phyloP scores from a whole-genome alignment of 73 alveolate species.

The Paramecium bursaria region DNA sequence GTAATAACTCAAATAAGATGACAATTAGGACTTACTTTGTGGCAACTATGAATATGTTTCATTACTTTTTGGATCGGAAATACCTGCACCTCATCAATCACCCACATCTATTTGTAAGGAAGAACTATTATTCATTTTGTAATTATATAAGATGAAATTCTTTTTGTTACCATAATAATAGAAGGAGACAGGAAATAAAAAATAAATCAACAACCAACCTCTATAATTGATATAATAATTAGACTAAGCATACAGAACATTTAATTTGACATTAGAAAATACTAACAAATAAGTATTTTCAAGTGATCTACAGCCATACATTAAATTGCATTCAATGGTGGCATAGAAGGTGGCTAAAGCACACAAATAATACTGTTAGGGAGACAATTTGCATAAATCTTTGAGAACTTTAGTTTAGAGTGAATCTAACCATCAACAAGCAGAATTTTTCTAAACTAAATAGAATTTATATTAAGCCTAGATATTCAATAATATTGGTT shows the following conservation, averaged over 20 bases:
- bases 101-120: conserved; percentile 35
- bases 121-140: background rate
- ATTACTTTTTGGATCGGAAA: conserved; percentile 28
- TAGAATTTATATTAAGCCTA: background rate
- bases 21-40: no score
- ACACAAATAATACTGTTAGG: background rate
- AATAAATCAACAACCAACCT: no score
- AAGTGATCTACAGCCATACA: background rate
- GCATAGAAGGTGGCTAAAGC: conserved; percentile 9
- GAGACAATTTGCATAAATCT: conserved; percentile 14
- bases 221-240: background rate
- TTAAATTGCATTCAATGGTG: conserved; percentile 17
- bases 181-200: conserved; percentile 22
- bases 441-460: conserved; percentile 8
- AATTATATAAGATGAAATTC: conserved; percentile 6
- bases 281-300: background rate
- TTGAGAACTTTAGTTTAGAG: no score
- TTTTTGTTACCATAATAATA: background rate
- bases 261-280: background rate
- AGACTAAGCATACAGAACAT: conserved; percentile 25
- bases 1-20: no score
- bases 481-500: conserved; percentile 29
- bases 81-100: conserved; percentile 5
- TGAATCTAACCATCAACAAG: background rate
- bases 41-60: background rate